Evolutionary conservation across 176 grass and related monocot genomes (phyloP).

Genomic region (Aegilops speltoides): DNA sequence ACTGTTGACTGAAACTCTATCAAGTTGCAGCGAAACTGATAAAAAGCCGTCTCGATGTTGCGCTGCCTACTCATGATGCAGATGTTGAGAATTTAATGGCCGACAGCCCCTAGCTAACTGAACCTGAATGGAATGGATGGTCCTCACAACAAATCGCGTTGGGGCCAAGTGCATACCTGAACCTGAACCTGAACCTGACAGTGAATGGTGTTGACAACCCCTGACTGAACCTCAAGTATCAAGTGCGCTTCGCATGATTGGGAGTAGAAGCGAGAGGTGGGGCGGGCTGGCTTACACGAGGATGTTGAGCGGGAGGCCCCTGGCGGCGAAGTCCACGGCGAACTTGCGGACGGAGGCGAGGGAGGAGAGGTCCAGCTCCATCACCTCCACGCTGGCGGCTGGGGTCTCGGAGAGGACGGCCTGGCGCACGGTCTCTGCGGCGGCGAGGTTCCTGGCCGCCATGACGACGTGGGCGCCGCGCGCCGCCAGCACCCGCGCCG

Average conservation of each 20-base stretch:
- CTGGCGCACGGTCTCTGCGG: slow-evolving; percentile 41
- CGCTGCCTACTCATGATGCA: no score
- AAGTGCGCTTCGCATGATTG: background rate
- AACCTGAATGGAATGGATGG: no score
- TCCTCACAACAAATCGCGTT: no score
- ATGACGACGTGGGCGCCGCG: slow-evolving; percentile 85
- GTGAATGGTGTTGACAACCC: no score
- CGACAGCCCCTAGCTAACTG: no score
- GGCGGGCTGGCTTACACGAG: slow-evolving; percentile 34
- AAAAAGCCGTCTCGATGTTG: no score
- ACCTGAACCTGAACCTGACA: no score
- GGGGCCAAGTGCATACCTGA: background rate
- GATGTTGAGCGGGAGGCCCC: slow-evolving; percentile 75
- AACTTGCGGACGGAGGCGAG: slow-evolving; percentile 73
- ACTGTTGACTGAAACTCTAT: no score
- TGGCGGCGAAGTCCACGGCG: slow-evolving; percentile 48
- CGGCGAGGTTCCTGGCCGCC: slow-evolving; percentile 55
- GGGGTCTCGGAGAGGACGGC: slow-evolving; percentile 52
- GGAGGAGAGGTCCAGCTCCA: slow-evolving; percentile 89
- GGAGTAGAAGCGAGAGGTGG: background rate
- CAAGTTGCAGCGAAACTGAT: no score
- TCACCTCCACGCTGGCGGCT: slow-evolving; percentile 48
- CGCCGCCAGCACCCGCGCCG: slow-evolving; percentile 63
- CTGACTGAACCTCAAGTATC: no score
- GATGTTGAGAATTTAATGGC: no score